A percentile compares a stretch with the other conserved stretches of the same genome.
Conservation (phyloP, 2,329 filamentous ascomycete genomes). For the Hypomyces perniciosus region DNA sequence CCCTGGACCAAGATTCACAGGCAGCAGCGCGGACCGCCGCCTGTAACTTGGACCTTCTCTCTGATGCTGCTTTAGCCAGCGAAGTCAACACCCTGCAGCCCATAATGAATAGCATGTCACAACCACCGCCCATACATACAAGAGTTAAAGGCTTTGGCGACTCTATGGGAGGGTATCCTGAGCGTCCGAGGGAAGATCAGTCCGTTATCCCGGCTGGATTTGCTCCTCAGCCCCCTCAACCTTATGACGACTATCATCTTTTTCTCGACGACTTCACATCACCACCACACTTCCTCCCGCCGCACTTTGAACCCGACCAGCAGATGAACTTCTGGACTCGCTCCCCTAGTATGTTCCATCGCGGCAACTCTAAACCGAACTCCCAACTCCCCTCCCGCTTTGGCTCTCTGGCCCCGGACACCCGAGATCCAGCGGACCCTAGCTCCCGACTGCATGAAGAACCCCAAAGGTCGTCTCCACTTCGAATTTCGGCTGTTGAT, state of each 20-base stretch:
- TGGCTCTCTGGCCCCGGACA: conserved; percentile 47
- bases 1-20: conserved; percentile 41
- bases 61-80: conserved; percentile 54
- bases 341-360: conserved; percentile 31
- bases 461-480: conserved; percentile 25
- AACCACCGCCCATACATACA: conserved; percentile 33
- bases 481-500: conserved; percentile 49
- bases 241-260: conserved; percentile 53
- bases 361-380: conserved; percentile 40
- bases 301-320: conserved; percentile 49
- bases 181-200: conserved; percentile 43
- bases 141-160: conserved; percentile 47
- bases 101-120: conserved; percentile 41
- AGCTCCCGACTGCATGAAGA: conserved; percentile 25
- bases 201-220: conserved; percentile 36
- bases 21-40: conserved; percentile 40
- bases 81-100: conserved; percentile 48
- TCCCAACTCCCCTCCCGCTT: conserved; percentile 51
- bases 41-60: conserved; percentile 53
- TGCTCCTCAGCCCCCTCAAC: conserved; percentile 23
- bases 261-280: conserved; percentile 53
- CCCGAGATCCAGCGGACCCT: conserved; percentile 34
- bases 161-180: conserved; percentile 38
- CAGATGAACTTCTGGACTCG: conserved; percentile 47
- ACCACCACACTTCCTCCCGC: conserved; percentile 50